Evolutionary conservation across 2,329 filamentous ascomycete species (phyloP).

Genomic region (Monilinia vaccinii-corymbosi): DNA sequence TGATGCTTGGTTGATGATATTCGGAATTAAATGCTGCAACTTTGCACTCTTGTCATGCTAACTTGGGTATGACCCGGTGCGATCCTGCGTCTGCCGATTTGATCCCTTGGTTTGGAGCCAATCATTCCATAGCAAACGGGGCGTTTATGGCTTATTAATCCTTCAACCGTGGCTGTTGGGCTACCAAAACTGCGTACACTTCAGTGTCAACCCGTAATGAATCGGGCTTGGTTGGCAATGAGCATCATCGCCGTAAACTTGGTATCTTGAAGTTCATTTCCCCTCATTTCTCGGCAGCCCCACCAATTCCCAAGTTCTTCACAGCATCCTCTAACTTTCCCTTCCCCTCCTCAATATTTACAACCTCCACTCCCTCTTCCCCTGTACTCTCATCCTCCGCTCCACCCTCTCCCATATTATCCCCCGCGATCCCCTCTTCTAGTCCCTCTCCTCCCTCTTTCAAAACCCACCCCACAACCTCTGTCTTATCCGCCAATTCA

Average conservation of each 20-base stretch:
- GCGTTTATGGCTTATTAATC: too few species aligned
- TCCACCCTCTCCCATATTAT: slow-evolving; percentile 15
- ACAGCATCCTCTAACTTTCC: not conserved
- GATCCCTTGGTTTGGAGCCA: not conserved
- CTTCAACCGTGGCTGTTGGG: too few species aligned
- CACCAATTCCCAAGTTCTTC: not conserved
- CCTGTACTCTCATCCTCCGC: slow-evolving; percentile 16
- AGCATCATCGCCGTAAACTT: not conserved
- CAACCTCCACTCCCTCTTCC: slow-evolving; percentile 10
- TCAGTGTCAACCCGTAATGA: too few species aligned
- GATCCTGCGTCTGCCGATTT: not conserved
- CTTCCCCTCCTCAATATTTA: not conserved
- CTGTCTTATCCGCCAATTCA: slow-evolving; percentile 57
- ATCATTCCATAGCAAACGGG: not conserved
- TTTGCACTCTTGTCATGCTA: not conserved
- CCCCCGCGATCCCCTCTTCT: slow-evolving; percentile 28
- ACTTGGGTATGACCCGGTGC: not conserved
- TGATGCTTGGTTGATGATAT: not conserved
- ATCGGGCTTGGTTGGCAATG: not conserved
- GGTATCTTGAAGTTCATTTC: not conserved
- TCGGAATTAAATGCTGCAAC: not conserved
- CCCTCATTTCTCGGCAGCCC: not conserved
- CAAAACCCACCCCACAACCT: slow-evolving; percentile 48
- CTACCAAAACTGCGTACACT: not conserved
- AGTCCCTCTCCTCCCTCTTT: slow-evolving; percentile 32